Evolutionary conservation across 73 alveolate species (phyloP).

Genomic region (Paramecium caudatum): DNA sequence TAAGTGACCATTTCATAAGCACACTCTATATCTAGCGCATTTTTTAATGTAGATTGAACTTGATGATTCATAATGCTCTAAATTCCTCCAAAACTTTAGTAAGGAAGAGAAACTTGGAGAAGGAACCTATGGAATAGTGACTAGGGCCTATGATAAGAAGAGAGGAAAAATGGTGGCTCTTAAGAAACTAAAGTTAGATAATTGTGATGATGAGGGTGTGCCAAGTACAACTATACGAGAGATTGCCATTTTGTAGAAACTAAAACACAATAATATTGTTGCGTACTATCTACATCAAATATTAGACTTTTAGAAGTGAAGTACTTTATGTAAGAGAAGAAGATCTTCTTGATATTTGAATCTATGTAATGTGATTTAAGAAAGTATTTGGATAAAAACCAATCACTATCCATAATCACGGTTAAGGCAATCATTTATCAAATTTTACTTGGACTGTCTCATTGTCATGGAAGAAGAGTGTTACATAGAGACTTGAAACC

Average conservation of each 20-base stretch:
- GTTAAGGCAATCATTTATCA: slow-evolving; percentile 81
- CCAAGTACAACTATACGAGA: slow-evolving; percentile 95
- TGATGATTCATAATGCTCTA: background rate
- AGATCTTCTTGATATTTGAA: slow-evolving; percentile 63
- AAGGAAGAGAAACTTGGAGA: slow-evolving; percentile 88
- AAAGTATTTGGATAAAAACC: slow-evolving; percentile 69
- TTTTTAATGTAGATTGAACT: background rate
- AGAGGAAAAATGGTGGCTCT: slow-evolving; percentile 85
- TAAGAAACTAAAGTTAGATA: slow-evolving; percentile 88
- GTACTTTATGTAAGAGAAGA: slow-evolving; percentile 51
- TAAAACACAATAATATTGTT: slow-evolving; percentile 89
- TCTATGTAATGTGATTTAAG: slow-evolving; percentile 82
- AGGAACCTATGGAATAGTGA: slow-evolving; percentile 97
- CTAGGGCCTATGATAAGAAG: slow-evolving; percentile 83
- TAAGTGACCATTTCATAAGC: no score
- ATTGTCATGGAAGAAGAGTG: slow-evolving; percentile 94
- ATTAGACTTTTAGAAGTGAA: slow-evolving; percentile 75
- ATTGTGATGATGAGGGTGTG: slow-evolving; percentile 92
- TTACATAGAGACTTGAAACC: slow-evolving; percentile 98
- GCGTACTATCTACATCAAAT: background rate
- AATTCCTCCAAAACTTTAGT: slow-evolving; percentile 79
- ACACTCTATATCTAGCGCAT: no score
- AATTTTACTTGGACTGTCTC: slow-evolving; percentile 87
- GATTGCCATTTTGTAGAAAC: slow-evolving; percentile 83
- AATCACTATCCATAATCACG: background rate